These are phyloP conservation scores for Boletellus emodensis DNA, from an alignment of 768 basidiomycete genomes.

Conservation along the genomic window DNA sequence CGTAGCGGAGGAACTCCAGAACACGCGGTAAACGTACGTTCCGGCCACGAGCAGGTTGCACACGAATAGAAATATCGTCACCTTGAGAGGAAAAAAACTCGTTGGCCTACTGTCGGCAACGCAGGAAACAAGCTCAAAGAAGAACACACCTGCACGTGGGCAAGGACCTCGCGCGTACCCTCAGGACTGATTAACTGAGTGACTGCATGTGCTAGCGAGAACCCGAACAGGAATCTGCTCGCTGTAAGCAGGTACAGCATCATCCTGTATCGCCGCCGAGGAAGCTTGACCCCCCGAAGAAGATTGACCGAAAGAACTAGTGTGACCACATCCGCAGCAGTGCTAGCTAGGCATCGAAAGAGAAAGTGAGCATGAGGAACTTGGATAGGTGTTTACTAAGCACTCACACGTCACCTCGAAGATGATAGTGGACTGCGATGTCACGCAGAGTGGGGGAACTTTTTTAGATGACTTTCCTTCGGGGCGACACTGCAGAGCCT, in stretches of 20 bases:
- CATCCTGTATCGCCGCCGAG: constrained; percentile 14
- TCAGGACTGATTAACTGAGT: neutral
- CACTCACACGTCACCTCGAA: constrained; percentile 7
- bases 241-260: constrained; percentile 11
- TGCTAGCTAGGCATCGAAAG: neutral
- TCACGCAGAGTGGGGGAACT: neutral
- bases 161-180: neutral
- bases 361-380: neutral
- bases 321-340: neutral
- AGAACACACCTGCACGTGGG: neutral
- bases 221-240: constrained; percentile 5
- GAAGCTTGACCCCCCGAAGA: constrained; percentile 17
- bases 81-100: neutral
- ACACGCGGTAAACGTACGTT: constrained; percentile 1
- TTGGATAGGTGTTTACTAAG: too few species aligned
- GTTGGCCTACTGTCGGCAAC: too few species aligned
- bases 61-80: neutral
- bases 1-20: neutral
- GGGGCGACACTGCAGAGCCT: too few species aligned
- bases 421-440: neutral
- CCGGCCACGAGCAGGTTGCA: neutral
- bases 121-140: too few species aligned
- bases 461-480: too few species aligned
- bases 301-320: constrained; percentile 8
- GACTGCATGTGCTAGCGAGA: constrained; percentile 1